phyloP scores from a whole-genome alignment of 2,329 filamentous ascomycete genomes.

The Talaromyces verruculosus region DNA sequence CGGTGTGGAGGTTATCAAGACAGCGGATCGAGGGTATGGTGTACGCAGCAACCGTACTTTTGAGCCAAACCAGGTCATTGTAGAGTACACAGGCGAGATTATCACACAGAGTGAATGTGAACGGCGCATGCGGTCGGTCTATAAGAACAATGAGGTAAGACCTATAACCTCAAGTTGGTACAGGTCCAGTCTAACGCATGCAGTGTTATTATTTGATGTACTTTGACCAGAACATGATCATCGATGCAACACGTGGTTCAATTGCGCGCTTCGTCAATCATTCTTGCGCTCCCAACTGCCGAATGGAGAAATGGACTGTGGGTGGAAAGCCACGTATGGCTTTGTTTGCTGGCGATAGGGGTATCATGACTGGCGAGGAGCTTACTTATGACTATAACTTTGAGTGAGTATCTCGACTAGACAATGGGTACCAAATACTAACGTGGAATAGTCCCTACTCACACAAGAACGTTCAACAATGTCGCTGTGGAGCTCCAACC shows the following conservation, averaged over 20 bases:
- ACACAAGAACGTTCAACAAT: conserved; percentile 62
- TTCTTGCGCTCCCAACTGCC: conserved; percentile 92
- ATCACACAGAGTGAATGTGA: conserved; percentile 94
- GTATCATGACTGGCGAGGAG: conserved; percentile 93
- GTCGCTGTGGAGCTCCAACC: conserved; percentile 60
- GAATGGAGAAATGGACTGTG: conserved; percentile 98
- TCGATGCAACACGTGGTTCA: conserved; percentile 92
- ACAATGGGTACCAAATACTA: conserved; percentile 20
- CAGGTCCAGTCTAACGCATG: conserved; percentile 15
- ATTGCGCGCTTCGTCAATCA: conserved; percentile 98
- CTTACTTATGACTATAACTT: conserved; percentile 90
- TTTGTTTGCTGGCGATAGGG: conserved; percentile 84
- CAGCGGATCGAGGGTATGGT: conserved; percentile 81
- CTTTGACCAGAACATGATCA: conserved; percentile 97
- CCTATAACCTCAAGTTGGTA: conserved; percentile 16
- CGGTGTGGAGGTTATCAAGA: conserved; percentile 94
- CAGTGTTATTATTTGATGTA: conserved; percentile 99
- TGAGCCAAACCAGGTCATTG: conserved; percentile 87
- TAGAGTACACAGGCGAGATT: conserved; percentile 97
- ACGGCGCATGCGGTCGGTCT: conserved; percentile 85
- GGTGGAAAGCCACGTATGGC: conserved; percentile 93
- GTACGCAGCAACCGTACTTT: conserved; percentile 89
- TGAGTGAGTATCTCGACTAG: conserved; percentile 50
- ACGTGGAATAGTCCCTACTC: conserved; percentile 52
- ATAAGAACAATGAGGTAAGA: conserved; percentile 86